Conservation (phyloP, 305 asterid genomes). For the Nicotiana rustica region DNA sequence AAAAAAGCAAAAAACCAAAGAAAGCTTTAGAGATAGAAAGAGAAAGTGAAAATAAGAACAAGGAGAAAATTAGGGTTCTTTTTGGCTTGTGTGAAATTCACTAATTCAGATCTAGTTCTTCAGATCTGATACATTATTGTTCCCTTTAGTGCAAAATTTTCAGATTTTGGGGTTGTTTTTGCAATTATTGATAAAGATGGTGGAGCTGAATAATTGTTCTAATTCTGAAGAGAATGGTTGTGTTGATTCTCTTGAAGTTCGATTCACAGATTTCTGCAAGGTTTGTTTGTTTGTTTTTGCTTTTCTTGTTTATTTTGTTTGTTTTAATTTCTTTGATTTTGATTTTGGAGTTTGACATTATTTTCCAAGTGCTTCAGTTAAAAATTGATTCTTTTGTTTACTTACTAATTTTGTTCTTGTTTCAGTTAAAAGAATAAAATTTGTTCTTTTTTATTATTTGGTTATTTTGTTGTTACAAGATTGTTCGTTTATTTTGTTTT, state of each 20-base stretch:
- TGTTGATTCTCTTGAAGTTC: conserved; percentile 55
- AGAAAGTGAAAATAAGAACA: not conserved
- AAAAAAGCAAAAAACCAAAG: not conserved
- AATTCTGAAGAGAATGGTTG: conserved; percentile 20
- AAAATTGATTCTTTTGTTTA: conserved; percentile 19
- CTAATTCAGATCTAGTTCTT: not conserved
- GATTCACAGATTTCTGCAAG: conserved; percentile 79
- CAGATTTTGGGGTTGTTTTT: not conserved
- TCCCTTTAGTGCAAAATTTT: not conserved
- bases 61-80: conserved; percentile 4
- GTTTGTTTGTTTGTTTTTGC: conserved; percentile 39
- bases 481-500: not conserved
- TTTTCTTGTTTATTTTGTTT: conserved; percentile 10
- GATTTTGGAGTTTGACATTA: not conserved
- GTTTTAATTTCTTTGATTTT: not conserved
- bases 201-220: not conserved
- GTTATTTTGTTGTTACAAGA: not conserved
- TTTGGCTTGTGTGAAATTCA: not conserved
- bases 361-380: not conserved
- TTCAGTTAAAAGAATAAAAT: not conserved
- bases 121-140: conserved; percentile 19
- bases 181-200: not conserved
- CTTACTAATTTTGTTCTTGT: not conserved
- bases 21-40: conserved; percentile 27
- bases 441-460: not conserved